Conservation (phyloP, 2,329 filamentous ascomycete species). For the Orbilia blumenaviensis region DNA sequence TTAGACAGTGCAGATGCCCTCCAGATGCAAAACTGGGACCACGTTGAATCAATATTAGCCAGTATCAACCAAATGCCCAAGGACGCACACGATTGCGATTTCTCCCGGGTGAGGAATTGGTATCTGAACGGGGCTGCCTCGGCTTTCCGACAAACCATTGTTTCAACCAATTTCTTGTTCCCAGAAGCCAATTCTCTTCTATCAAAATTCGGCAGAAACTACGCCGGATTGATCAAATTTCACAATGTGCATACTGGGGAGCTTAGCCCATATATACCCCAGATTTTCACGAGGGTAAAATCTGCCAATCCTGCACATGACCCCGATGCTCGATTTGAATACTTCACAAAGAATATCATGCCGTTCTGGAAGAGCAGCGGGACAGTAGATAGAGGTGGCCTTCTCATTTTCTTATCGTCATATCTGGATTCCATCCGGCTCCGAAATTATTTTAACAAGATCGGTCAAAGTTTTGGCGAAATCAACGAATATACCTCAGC, state of each 20-base stretch:
- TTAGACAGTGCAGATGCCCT: constrained; percentile 92
- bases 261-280: constrained; percentile 75
- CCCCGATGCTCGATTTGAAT: constrained; percentile 87
- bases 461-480: constrained; percentile 72
- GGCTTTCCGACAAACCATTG: constrained; percentile 83
- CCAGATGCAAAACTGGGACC: constrained; percentile 98
- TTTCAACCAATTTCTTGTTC: constrained; percentile 83
- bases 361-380: constrained; percentile 70
- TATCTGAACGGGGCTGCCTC: constrained; percentile 88
- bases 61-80: constrained; percentile 91
- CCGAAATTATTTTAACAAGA: constrained; percentile 79
- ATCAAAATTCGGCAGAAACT: constrained; percentile 79
- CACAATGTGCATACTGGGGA: constrained; percentile 70
- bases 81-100: constrained; percentile 90
- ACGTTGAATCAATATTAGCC: constrained; percentile 88
- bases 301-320: constrained; percentile 75
- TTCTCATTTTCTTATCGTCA: constrained; percentile 86
- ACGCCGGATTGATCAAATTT: constrained; percentile 79
- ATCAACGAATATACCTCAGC: constrained; percentile 88
- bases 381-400: constrained; percentile 68
- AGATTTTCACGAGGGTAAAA: constrained; percentile 90
- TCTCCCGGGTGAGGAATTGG: constrained; percentile 87
- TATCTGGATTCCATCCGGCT: constrained; percentile 96
- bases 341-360: constrained; percentile 83
- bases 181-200: constrained; percentile 86